Conservation (phyloP, 1,139 yeast species). For the Pichia norvegensis region DNA sequence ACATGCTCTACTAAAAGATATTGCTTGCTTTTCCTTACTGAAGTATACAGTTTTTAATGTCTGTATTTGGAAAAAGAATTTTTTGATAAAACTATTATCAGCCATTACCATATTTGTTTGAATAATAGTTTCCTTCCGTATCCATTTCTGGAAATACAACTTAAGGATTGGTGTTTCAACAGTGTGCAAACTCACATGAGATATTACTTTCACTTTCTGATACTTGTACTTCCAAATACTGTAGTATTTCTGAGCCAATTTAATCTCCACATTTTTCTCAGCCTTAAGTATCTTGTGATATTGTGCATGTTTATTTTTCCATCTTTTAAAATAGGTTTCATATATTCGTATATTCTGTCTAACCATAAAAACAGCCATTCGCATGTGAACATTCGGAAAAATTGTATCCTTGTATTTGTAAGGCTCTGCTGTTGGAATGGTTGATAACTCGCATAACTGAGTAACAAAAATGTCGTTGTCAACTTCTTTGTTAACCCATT, state of each 20-base stretch:
- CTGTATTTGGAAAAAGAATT: not conserved
- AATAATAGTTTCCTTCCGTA: not conserved
- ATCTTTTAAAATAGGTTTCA: constrained; percentile 16
- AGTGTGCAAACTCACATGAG: not conserved
- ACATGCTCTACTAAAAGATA: not conserved
- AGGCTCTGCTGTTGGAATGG: constrained; percentile 17
- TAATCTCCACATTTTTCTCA: not conserved
- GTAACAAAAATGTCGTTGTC: constrained; percentile 12
- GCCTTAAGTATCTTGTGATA: not conserved
- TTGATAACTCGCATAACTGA: constrained; percentile 12
- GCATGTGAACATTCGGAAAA: constrained; percentile 23
- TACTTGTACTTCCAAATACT: constrained; percentile 4
- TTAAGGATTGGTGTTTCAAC: not conserved
- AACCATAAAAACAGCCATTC: constrained; percentile 20
- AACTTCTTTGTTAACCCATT: constrained; percentile 16
- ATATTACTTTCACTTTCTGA: not conserved
- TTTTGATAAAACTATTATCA: not conserved
- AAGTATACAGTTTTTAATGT: not conserved
- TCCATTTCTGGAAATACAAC: not conserved
- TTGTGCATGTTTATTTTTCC: constrained; percentile 14
- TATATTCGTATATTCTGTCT: constrained; percentile 17
- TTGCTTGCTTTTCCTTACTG: not conserved
- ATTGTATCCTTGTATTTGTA: constrained; percentile 13
- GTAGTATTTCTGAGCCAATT: not conserved
- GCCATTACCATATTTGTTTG: not conserved